These are phyloP conservation scores for Tolypocladium cylindrosporum DNA, from an alignment of 2,329 filamentous ascomycete genomes.

Conservation along the genomic window DNA sequence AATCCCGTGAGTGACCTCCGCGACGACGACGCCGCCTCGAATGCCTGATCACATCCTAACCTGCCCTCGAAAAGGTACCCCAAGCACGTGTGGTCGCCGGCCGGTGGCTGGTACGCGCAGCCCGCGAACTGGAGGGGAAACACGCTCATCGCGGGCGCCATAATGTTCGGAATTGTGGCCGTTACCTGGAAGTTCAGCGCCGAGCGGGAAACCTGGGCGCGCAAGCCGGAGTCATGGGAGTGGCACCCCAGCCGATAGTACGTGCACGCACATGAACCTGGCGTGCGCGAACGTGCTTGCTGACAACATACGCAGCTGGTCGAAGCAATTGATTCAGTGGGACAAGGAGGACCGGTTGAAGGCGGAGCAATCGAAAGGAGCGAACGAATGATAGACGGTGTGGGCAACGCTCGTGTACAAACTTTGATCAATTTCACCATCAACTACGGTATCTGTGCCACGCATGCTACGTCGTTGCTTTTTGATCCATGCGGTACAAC, in stretches of 20 bases:
- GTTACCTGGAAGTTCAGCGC: slow-evolving; percentile 65
- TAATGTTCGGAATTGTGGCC: slow-evolving; percentile 58
- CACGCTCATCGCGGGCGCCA: slow-evolving; percentile 64
- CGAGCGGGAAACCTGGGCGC: slow-evolving; percentile 60
- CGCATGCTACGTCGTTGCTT: not conserved
- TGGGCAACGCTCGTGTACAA: slow-evolving; percentile 6
- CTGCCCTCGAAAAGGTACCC: slow-evolving; percentile 50
- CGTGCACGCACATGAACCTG: slow-evolving; percentile 22
- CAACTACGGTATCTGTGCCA: not conserved
- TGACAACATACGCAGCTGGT: slow-evolving; percentile 25
- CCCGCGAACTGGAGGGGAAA: slow-evolving; percentile 93
- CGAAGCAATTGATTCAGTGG: slow-evolving; percentile 34
- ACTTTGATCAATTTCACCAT: not conserved
- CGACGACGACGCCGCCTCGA: slow-evolving; percentile 4
- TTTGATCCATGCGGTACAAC: no score
- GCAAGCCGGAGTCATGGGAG: slow-evolving; percentile 64
- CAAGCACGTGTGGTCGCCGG: slow-evolving; percentile 98
- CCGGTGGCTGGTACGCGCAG: slow-evolving; percentile 95
- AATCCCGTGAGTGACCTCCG: slow-evolving; percentile 36
- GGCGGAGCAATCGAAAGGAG: slow-evolving; percentile 17
- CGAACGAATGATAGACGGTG: slow-evolving; percentile 14
- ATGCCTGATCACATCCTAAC: not conserved
- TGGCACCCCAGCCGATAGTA: slow-evolving; percentile 83
- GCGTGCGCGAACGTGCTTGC: not conserved
- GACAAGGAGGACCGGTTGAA: slow-evolving; percentile 30